Conservation (phyloP, 2,329 filamentous ascomycete genomes). For the Rosellinia necatrix region DNA sequence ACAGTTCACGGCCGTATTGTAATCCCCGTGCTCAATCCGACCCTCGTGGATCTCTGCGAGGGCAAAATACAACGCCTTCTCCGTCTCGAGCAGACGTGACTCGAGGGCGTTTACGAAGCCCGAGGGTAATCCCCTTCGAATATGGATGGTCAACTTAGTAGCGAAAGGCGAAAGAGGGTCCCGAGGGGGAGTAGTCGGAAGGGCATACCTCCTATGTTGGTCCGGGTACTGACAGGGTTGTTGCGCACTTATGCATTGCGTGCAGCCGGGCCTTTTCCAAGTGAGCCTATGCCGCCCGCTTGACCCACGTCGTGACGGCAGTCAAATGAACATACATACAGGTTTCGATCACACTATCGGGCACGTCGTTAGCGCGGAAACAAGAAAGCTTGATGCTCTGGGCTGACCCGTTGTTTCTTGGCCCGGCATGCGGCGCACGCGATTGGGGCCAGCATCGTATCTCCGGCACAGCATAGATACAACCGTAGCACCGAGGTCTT, state of each 20-base stretch:
- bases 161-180: not conserved
- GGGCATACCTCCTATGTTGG: slow-evolving; percentile 2
- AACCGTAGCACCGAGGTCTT: not conserved
- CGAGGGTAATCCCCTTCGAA: not conserved
- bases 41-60: slow-evolving; percentile 9
- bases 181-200: not conserved
- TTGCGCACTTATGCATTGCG: not conserved
- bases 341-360: not conserved
- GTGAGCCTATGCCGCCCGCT: not conserved
- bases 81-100: slow-evolving; percentile 7
- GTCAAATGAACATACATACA: not conserved
- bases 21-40: not conserved
- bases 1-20: too few species aligned
- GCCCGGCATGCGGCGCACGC: slow-evolving; percentile 3
- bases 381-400: not conserved
- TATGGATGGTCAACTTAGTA: not conserved
- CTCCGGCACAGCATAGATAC: too few species aligned
- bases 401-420: slow-evolving; percentile 1
- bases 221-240: slow-evolving; percentile 11
- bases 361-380: not conserved
- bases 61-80: slow-evolving; percentile 1
- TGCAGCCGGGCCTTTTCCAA: not conserved
- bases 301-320: not conserved
- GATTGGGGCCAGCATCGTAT: not conserved
- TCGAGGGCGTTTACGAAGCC: slow-evolving; percentile 4